phyloP scores from a whole-genome alignment of 345 rosid genomes.

The Populus simonii region DNA sequence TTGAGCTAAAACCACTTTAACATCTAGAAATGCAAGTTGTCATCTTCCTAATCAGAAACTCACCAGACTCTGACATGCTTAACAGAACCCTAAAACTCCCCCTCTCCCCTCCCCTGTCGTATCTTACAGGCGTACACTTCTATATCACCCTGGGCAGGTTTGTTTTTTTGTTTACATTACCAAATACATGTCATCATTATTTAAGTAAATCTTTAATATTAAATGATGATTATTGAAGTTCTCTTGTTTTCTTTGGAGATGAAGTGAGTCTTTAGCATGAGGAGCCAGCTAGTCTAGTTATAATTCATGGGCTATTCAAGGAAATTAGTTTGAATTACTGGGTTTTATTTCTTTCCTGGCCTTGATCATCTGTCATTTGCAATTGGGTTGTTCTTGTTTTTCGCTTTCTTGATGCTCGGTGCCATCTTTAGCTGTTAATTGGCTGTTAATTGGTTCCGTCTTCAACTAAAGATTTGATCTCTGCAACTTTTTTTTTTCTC shows the following conservation, averaged over 20 bases:
- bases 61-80: neutral
- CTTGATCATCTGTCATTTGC: conserved; percentile 3
- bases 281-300: neutral
- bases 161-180: neutral
- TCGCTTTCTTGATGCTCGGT: neutral
- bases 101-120: neutral
- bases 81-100: neutral
- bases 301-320: neutral
- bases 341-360: conserved; percentile 6
- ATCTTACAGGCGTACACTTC: neutral
- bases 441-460: neutral
- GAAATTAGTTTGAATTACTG: neutral
- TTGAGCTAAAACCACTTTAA: neutral
- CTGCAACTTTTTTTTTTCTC: neutral
- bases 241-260: neutral
- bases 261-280: neutral
- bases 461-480: neutral
- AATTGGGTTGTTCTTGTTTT: neutral
- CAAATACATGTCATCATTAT: neutral
- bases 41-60: conserved; percentile 10
- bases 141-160: conserved; percentile 6
- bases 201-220: neutral
- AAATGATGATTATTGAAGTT: neutral
- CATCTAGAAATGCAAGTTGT: conserved; percentile 4
- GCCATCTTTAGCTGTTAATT: neutral